Conservation (phyloP, 2,329 filamentous ascomycete species). For the Aspergillus ibericus region DNA sequence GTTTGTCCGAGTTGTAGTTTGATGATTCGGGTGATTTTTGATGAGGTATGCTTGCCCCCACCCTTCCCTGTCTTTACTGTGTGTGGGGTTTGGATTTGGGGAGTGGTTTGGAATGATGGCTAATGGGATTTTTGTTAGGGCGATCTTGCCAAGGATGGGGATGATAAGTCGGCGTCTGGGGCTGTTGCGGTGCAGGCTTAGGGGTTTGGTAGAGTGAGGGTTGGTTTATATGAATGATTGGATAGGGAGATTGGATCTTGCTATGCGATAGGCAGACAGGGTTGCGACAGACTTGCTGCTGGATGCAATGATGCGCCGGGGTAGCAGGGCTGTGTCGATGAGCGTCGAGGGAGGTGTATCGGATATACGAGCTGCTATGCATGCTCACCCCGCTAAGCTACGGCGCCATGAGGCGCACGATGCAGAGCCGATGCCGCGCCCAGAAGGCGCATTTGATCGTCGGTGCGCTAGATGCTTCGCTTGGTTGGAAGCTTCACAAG, state of each 20-base stretch:
- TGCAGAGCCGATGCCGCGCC: background rate
- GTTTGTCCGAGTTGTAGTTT: conserved; percentile 96
- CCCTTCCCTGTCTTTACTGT: conserved; percentile 14
- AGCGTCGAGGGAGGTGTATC: background rate
- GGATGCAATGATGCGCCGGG: background rate
- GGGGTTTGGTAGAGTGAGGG: conserved; percentile 14
- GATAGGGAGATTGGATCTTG: background rate
- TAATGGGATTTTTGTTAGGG: conserved; percentile 38
- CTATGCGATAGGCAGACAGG: too few species aligned
- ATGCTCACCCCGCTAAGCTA: background rate
- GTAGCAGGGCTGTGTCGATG: background rate
- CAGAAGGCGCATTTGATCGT: background rate
- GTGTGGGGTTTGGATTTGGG: background rate
- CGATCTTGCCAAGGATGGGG: conserved; percentile 52
- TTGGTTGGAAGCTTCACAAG: background rate
- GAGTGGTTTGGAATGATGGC: too few species aligned
- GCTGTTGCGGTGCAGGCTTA: conserved; percentile 43
- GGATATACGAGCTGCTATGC: background rate
- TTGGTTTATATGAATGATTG: background rate
- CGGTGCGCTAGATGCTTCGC: background rate
- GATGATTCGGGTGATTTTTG: conserved; percentile 94
- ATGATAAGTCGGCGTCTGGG: conserved; percentile 29
- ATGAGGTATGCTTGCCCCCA: conserved; percentile 59
- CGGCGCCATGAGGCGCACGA: background rate
- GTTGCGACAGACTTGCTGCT: background rate